These are phyloP conservation scores for Syzygium grande DNA, from an alignment of 345 rosid genomes.

Conservation along the genomic window DNA sequence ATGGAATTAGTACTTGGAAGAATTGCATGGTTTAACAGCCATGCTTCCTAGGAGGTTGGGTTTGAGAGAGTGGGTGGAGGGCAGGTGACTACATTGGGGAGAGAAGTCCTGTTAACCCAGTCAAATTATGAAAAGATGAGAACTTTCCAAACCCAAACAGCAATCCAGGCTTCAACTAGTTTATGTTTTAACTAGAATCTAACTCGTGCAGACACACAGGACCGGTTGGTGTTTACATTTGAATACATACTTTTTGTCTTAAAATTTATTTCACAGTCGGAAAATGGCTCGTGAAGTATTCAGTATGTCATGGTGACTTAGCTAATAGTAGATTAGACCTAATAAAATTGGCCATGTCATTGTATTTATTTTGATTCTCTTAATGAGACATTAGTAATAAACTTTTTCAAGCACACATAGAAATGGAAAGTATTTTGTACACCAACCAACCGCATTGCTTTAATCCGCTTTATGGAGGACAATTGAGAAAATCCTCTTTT, in stretches of 20 bases:
- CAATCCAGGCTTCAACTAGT: not conserved
- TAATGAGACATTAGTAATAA: not conserved
- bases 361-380: not conserved
- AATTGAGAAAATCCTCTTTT: not conserved
- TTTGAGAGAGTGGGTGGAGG: not conserved
- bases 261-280: not conserved
- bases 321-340: not conserved
- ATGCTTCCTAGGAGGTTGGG: not conserved
- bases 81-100: not conserved
- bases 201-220: not conserved
- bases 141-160: not conserved
- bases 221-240: not conserved
- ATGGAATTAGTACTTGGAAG: not conserved
- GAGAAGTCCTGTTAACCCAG: not conserved
- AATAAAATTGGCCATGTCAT: not conserved
- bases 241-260: not conserved
- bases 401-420: not conserved
- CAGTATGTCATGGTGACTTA: not conserved
- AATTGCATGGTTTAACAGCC: not conserved
- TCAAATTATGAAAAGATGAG: not conserved
- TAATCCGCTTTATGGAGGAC: not conserved
- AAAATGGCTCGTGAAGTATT: not conserved
- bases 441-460: not conserved
- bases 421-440: not conserved
- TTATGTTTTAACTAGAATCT: not conserved